These are phyloP conservation scores for Ustilago trichophora DNA, from an alignment of 1,284 basidiomycete species.

Conservation along the genomic window DNA sequence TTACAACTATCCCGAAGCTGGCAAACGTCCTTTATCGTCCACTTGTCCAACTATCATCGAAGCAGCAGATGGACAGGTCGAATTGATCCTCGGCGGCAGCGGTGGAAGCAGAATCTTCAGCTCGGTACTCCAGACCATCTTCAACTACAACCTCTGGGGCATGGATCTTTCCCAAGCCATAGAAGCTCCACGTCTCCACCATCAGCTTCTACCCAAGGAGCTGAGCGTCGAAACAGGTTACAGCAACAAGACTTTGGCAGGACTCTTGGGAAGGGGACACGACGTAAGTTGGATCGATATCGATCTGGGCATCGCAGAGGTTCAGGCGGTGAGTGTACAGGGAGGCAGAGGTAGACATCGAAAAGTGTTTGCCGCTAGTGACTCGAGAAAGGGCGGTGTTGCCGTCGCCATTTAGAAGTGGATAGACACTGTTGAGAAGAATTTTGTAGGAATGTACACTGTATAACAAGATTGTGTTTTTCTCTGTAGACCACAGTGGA, in stretches of 20 bases:
- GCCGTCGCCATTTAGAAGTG: conserved; percentile 55
- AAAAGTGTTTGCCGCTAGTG: conserved; percentile 49
- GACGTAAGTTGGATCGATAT: conserved; percentile 51
- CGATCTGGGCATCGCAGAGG: conserved; percentile 51
- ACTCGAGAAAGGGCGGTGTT: conserved; percentile 57
- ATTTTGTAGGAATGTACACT: no score
- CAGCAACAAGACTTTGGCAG: conserved; percentile 34
- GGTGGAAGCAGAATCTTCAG: conserved; percentile 72
- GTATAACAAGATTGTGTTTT: neutral
- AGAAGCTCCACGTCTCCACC: conserved; percentile 87
- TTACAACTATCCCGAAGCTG: conserved; percentile 67
- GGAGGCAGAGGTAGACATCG: conserved; percentile 8
- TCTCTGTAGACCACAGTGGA: no score
- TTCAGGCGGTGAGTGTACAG: conserved; percentile 47
- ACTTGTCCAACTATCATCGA: conserved; percentile 68
- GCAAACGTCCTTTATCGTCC: conserved; percentile 67
- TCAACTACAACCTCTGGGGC: conserved; percentile 81
- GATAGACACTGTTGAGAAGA: no score
- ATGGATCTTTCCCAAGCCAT: conserved; percentile 81
- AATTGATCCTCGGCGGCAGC: conserved; percentile 66
- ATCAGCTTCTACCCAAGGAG: conserved; percentile 71
- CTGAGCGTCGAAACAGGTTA: conserved; percentile 55
- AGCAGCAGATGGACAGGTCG: conserved; percentile 61
- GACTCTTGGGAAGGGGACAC: conserved; percentile 42
- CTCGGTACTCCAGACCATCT: conserved; percentile 79